Conservation (phyloP, 2,329 filamentous ascomycete species). For the Colletotrichum australisinense region DNA sequence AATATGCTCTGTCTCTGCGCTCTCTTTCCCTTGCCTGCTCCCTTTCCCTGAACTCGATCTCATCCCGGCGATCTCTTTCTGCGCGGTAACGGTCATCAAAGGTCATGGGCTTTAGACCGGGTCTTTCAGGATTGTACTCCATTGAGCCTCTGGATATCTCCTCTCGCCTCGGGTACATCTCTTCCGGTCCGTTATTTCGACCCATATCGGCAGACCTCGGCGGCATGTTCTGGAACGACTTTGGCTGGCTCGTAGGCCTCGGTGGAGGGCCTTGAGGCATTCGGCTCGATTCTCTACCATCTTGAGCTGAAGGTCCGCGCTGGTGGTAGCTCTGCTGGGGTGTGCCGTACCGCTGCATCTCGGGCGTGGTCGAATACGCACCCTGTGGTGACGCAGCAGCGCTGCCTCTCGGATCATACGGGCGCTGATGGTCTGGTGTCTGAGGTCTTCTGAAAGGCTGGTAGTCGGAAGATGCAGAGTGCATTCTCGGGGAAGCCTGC, state of each 20-base stretch:
- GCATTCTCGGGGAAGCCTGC: constrained; percentile 68
- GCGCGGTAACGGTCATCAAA: constrained; percentile 67
- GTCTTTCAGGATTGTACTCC: constrained; percentile 66
- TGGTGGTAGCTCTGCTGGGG: constrained; percentile 64
- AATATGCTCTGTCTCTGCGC: constrained; percentile 59
- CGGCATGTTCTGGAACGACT: constrained; percentile 57
- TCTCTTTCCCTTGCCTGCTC: constrained; percentile 54
- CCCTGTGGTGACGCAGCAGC: constrained; percentile 61
- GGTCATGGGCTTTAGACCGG: constrained; percentile 52
- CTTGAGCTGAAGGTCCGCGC: constrained; percentile 62
- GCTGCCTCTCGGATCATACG: constrained; percentile 61
- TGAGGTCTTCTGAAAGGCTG: constrained; percentile 74
- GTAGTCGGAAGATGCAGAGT: constrained; percentile 68
- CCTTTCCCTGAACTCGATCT: constrained; percentile 56
- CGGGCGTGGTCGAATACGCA: constrained; percentile 67
- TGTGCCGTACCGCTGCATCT: constrained; percentile 68
- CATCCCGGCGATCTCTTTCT: constrained; percentile 59
- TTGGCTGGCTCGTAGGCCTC: constrained; percentile 64
- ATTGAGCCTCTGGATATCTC: constrained; percentile 51
- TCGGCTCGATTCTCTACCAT: constrained; percentile 53
- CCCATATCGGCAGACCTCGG: constrained; percentile 60
- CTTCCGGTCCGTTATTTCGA: constrained; percentile 51
- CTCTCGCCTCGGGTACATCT: constrained; percentile 62
- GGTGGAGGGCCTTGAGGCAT: constrained; percentile 52
- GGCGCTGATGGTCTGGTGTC: constrained; percentile 76